Conservation (phyloP, 257 asterid species). For the Ocimum tenuiflorum region DNA sequence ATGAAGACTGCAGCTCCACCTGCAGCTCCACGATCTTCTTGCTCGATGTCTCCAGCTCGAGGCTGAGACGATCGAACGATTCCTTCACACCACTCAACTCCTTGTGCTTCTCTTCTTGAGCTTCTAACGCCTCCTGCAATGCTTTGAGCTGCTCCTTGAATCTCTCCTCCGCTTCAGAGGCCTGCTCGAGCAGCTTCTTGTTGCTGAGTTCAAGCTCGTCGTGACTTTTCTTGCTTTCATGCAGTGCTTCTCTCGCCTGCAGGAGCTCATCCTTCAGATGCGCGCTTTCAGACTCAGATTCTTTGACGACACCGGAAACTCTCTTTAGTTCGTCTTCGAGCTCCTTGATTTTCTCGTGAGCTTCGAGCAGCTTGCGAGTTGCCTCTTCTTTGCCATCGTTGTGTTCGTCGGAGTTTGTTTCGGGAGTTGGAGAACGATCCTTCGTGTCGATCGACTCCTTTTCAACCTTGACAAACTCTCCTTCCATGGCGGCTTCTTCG, state of each 20-base stretch:
- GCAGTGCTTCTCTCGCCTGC: slow-evolving; percentile 42
- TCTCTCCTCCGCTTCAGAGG: slow-evolving; percentile 46
- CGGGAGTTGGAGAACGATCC: slow-evolving; percentile 27
- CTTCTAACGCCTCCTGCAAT: slow-evolving; percentile 53
- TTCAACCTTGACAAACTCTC: slow-evolving; percentile 85
- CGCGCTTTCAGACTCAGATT: slow-evolving; percentile 51
- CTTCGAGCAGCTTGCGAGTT: slow-evolving; percentile 55
- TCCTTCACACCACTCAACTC: slow-evolving; percentile 55
- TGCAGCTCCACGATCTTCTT: slow-evolving; percentile 61
- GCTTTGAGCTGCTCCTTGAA: slow-evolving; percentile 45
- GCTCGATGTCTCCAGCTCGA: slow-evolving; percentile 60
- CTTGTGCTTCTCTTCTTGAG: slow-evolving; percentile 47
- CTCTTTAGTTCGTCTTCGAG: slow-evolving; percentile 58
- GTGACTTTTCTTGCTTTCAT: slow-evolving; percentile 34
- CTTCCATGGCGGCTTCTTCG: slow-evolving; percentile 58
- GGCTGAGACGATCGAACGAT: slow-evolving; percentile 45
- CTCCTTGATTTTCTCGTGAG: slow-evolving; percentile 63
- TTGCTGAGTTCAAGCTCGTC: slow-evolving; percentile 50
- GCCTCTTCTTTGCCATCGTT: slow-evolving; percentile 23
- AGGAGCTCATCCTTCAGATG: slow-evolving; percentile 51
- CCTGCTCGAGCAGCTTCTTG: slow-evolving; percentile 48
- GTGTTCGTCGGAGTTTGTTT: slow-evolving; percentile 5
- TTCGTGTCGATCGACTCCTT: slow-evolving; percentile 22
- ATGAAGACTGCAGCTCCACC: slow-evolving; percentile 40
- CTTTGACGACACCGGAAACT: slow-evolving; percentile 44